These are phyloP conservation scores for Blastocystis sp. DNA, from an alignment of 352 stramenopile genomes.

Conservation along the genomic window DNA sequence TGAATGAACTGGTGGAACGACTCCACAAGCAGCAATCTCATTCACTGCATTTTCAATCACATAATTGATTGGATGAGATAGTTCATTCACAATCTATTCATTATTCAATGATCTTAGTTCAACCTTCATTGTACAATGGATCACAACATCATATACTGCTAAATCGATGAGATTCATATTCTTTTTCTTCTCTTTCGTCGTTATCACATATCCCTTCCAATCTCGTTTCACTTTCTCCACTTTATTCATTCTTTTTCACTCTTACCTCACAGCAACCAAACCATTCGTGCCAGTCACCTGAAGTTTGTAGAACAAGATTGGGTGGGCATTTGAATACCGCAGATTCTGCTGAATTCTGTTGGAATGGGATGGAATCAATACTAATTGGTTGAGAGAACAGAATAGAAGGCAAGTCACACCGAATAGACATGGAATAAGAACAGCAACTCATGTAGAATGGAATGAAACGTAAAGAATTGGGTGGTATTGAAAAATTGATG, in stretches of 20 bases:
- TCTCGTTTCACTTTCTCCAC: neutral
- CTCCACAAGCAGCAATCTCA: constrained; percentile 24
- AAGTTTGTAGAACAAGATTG: neutral
- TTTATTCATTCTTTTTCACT: neutral
- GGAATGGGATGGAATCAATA: neutral
- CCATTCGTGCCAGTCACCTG: neutral
- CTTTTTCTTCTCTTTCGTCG: neutral
- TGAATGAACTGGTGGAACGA: neutral
- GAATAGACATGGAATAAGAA: neutral
- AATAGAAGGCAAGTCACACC: neutral
- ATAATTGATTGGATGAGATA: constrained; percentile 22
- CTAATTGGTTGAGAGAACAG: neutral
- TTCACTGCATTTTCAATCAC: neutral
- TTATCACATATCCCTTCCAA: neutral
- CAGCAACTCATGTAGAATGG: neutral
- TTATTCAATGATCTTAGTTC: too few species aligned
- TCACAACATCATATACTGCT: too few species aligned
- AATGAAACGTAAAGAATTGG: neutral
- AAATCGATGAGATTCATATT: too few species aligned
- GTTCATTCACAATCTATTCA: too few species aligned
- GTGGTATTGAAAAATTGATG: neutral
- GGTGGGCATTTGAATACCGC: neutral
- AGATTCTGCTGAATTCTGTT: neutral
- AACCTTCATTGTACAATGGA: too few species aligned
- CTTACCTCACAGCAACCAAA: neutral